Evolutionary conservation across 176 grass and related monocot species (phyloP), one percentile per base, ranked within the genome.

Genomic region (Zoysia japonica): DNA sequence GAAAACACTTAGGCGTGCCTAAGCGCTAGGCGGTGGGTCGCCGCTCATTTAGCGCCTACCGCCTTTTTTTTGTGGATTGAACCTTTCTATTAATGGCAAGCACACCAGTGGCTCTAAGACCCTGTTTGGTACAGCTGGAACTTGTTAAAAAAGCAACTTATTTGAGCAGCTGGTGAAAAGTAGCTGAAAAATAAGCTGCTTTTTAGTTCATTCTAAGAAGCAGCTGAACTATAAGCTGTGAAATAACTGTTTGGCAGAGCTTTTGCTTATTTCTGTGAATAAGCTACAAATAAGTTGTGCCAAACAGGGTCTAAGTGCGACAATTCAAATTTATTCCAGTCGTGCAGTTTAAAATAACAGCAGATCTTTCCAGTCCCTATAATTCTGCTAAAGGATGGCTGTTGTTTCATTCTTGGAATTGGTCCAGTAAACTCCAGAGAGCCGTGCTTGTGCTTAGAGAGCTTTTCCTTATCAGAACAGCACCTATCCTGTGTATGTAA

Each of bases 241-340:
- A 28, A 28, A 28, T 28, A 28, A 28, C 28, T 28, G 28, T 28
- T 28, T 28, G 28, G 28, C 28, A 28, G 28, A 28, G 28, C 28
- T 28, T 28, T 28, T 28, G 28, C 28, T 28, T 28, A 28, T 28
- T 28, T 28, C 28, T 28, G 28, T 28, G 28, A 28, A 28, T 28
- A 28, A 28, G 28, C 28, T 28, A 28, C 28, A 28, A 28, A 28
- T 28, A 28, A 28, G 28, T 28, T 28, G 28, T 28, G 28, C 28
- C 28, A 28, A 28, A 28, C 28, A 28, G 28, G 28, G 28, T 70
- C 17, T 8, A 7, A 40, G 71, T 59, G 38, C 2, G 6, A 20
- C 56, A n/a, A 56, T 74, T 56, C 51, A 74, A 74, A 74, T 42
- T 55, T 74, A 3, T 74, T n/a, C 38, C 9, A 56, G 8, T 19